Evolutionary conservation across 2,329 filamentous ascomycete genomes (phyloP).

Genomic region (Penicillium sp.): DNA sequence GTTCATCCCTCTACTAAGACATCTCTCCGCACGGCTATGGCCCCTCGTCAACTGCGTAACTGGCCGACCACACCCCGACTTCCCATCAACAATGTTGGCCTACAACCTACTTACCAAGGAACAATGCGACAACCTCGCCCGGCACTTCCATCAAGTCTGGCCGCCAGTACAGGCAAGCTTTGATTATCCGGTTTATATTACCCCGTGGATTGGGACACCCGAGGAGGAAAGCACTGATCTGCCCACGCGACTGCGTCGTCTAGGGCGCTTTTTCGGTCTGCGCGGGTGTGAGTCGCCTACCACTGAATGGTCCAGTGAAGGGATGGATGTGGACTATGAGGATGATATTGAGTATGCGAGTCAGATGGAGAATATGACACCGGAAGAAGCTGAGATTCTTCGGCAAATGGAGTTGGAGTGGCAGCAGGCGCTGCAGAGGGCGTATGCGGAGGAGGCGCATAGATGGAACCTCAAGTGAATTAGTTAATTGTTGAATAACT

Average conservation of each 20-base stretch:
- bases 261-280: conserved; percentile 45
- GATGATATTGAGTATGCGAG: not conserved
- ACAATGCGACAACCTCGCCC: conserved; percentile 43
- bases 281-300: conserved; percentile 35
- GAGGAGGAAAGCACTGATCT: conserved; percentile 27
- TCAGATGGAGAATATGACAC: not conserved
- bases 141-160: conserved; percentile 43
- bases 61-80: conserved; percentile 37
- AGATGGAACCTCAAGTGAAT: conserved; percentile 8
- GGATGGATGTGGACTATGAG: not conserved
- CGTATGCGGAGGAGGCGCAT: conserved; percentile 21
- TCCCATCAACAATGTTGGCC: conserved; percentile 38
- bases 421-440: conserved; percentile 27
- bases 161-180: conserved; percentile 33
- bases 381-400: conserved; percentile 14
- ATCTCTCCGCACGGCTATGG: conserved; percentile 31
- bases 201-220: conserved; percentile 30
- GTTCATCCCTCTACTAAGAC: conserved; percentile 21
- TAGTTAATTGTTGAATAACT: not conserved
- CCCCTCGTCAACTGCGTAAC: conserved; percentile 39
- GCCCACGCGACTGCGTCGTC: conserved; percentile 39
- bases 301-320: not conserved
- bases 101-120: conserved; percentile 42
- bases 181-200: conserved; percentile 35
- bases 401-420: conserved; percentile 30